Base-by-base conservation (phyloP, 2,329 filamentous ascomycete species). In the Trichoderma citrinoviride region DNA sequence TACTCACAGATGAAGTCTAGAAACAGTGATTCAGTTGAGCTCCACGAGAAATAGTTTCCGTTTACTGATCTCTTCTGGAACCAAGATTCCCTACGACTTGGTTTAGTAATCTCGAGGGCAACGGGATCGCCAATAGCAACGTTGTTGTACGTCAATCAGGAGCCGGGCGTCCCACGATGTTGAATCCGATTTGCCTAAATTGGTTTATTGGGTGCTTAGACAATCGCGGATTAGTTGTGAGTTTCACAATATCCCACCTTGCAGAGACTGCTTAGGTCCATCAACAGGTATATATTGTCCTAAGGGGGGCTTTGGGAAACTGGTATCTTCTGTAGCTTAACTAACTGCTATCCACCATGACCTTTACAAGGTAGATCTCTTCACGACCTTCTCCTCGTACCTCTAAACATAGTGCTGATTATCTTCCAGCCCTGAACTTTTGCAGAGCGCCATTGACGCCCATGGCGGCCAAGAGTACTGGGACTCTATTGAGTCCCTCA, bases 391-490 rank as follows among this genome's bases (percentile, higher is more conserved):
- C 12, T 19, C 5, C 7, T n/a, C n/a, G 5, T 17, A 4, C 5
- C 3, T 8, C 17, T 44, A 3, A 7, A 17, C 4, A n/a, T 15
- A 12, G 0, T 7, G 8, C 37, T 52, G 43, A 61, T 10, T 0
- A 21, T 7, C 10, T 7, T 33, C 25, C 4, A 61, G 46, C 12
- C 4, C 27, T 21, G 4, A 23, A 19, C 46, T 61, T 14, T 25
- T 61, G 12, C 46, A 61, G 37, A 61, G 57, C 23, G 57, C 52
- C n/a, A 10, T 61, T 15, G 33, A 61, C 17, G 57, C 46, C 25
- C 44, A 52, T 23, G 46, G 57, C 7, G 46, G 57, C 8, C 57
- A 12, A 14, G 33, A 61, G 25, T 52, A 61, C 33, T 61, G 46
- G 57, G 23, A 61, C n/a, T 52, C 57, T 10, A 17, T 61, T 21